phyloP scores from a whole-genome alignment of 78 protist genomes.

The Dictyostelium purpureum region DNA sequence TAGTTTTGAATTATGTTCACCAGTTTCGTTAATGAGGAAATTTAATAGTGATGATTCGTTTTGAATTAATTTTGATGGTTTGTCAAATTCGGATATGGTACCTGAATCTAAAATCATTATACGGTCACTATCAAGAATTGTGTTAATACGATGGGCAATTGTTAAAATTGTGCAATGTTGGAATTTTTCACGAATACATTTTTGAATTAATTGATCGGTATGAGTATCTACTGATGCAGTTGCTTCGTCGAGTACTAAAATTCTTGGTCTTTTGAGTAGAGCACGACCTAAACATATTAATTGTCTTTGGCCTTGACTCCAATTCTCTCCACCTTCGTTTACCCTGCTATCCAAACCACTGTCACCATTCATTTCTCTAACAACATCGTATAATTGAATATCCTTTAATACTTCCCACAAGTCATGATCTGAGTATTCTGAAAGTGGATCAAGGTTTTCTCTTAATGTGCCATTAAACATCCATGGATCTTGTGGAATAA shows the following conservation, averaged over 20 bases:
- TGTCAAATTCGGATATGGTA: conserved; percentile 49
- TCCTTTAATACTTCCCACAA: conserved; percentile 78
- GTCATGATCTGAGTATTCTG: conserved; percentile 10
- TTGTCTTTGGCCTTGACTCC: conserved; percentile 93
- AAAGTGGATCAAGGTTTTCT: conserved; percentile 84
- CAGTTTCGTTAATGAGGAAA: conserved; percentile 52
- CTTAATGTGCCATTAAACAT: conserved; percentile 89
- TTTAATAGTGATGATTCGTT: conserved; percentile 28
- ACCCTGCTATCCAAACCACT: conserved; percentile 41
- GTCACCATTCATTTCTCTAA: background rate
- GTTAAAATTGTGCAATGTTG: conserved; percentile 89
- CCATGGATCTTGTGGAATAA: conserved; percentile 95
- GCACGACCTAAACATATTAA: conserved; percentile 97
- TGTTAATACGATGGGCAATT: conserved; percentile 94
- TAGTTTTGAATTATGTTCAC: background rate
- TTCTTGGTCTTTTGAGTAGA: conserved; percentile 80
- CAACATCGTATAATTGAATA: conserved; percentile 10
- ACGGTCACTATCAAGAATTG: conserved; percentile 88
- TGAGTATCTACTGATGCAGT: conserved; percentile 94
- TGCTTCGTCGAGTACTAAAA: conserved; percentile 96
- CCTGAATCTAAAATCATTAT: conserved; percentile 86
- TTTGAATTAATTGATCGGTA: conserved; percentile 88
- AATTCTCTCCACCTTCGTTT: conserved; percentile 81
- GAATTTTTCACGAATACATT: conserved; percentile 74
- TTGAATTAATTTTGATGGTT: conserved; percentile 46